Evolutionary conservation across 2,329 filamentous ascomycete genomes (phyloP), one percentile per base, ranked within the genome.

Genomic region (Hirsutella thompsonii): DNA sequence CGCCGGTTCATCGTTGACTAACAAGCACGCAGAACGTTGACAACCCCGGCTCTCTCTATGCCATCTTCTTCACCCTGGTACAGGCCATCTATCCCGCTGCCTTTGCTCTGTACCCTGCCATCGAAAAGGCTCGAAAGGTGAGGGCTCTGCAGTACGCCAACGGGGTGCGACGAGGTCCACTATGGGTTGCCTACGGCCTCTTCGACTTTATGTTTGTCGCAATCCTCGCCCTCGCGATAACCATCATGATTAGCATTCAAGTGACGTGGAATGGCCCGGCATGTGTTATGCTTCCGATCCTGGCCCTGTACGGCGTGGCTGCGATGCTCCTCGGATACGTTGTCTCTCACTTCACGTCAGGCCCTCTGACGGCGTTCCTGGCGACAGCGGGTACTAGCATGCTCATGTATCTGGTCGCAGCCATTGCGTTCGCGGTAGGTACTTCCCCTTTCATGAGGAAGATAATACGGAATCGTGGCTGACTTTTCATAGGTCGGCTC

Each of bases 91-190:
- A 81, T 1, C 68, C 69, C 13, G 74, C 76, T 8, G 82, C 81
- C 20, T 71, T 93, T 52, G 76, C 81, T 0, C 64, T 94, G 5
- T 93, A 94, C 54, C 83, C 84, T 1, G 92, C 85, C 4, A 64
- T 84, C 11, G 87, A 94, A 59, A 72, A 85, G 23, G 63, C 83
- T 3, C 68, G 78, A 40, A 81, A 85, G 44, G 83, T 94, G 34
- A 74, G 87, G 39, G 81, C 81, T 4, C 64, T 94, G 20, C 79
- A 93, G 56, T 94, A 92, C 59, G 88, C 83, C 43, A 94, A 93
- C 55, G 87, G 87, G 28, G 84, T 93, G 26, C 72, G 82, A 20
- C 78, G 81, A 1, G 64, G 79, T 2, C 83, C 86, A 1, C 66
- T 94, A 1, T 94, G 87, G 87, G 59, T 83, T 1, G 83, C 87